These are phyloP conservation scores for Jackrogersella multiformis DNA, from an alignment of 495 filamentous ascomycete species.

Conservation along the genomic window DNA sequence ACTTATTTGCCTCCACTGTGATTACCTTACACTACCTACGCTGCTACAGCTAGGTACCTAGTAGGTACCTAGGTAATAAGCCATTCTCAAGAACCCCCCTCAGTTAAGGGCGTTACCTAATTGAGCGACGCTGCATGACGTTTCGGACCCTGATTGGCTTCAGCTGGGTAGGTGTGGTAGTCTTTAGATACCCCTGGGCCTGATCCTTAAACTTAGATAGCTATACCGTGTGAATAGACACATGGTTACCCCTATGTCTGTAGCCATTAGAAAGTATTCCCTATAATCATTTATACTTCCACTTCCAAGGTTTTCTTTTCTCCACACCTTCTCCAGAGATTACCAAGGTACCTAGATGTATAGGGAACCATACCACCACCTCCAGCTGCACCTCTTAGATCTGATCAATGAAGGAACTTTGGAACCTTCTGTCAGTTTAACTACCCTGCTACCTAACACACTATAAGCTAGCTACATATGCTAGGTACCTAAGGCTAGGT, in stretches of 20 bases:
- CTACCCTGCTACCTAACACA: too few species aligned
- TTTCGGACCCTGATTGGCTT: conserved; percentile 8
- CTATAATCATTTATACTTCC: too few species aligned
- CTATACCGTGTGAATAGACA: conserved; percentile 15
- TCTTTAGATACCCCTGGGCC: too few species aligned
- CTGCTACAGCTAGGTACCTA: neutral
- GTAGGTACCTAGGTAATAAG: too few species aligned
- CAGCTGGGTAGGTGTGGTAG: neutral
- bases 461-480: conserved; percentile 24
- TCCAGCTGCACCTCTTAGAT: conserved; percentile 8
- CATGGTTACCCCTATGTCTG: conserved; percentile 5
- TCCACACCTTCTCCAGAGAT: conserved; percentile 40
- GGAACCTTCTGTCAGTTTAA: conserved; percentile 12
- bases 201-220: neutral
- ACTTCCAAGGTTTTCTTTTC: conserved; percentile 25
- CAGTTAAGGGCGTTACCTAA: neutral
- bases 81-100: neutral
- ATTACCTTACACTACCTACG: too few species aligned
- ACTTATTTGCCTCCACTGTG: too few species aligned
- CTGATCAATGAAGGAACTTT: conserved; percentile 20
- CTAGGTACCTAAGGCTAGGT: neutral
- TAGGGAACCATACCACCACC: conserved; percentile 9
- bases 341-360: too few species aligned
- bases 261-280: neutral
- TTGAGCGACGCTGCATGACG: conserved; percentile 7